Evolutionary conservation across 495 filamentous ascomycete genomes (phyloP), one percentile per base, ranked within the genome.

Genomic region (Xylaria longipes): DNA sequence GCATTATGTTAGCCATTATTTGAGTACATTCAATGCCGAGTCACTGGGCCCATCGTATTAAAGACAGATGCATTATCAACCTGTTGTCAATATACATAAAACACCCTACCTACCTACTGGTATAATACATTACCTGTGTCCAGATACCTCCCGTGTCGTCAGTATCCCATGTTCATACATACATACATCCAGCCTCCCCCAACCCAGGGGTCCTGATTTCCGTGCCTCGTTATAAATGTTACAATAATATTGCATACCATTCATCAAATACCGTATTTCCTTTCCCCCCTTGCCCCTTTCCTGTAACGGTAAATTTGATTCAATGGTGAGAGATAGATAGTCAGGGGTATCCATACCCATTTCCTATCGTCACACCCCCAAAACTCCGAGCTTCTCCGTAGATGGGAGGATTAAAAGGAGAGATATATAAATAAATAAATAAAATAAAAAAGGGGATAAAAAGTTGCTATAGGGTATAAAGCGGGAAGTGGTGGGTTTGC

Each of bases 401-500:
- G n/a, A 8, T n/a, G 20, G 11, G 20, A 14, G n/a, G n/a, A 22
- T 43, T 63, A 63, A 43, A 63, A 65, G 45, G 43, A 65, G 31
- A 65, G 14, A 65, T 50, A 65, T 33, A n/a, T 54, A 9, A 65
- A 6, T 22, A 50, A 37, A 69, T 8, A 45, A 14, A 8, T 20
- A 3, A 22, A 3, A 37, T 31, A 8, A 56, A 66, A 27, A 54
- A n/a, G n/a, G 37, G 46, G 8, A 48, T 37, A 61, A 25, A 60
- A 69, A 46, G n/a, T 69, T 61, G 57, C 57, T 69, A 62, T 52
- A 58, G 56, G 57, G 57, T 69, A 69, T 69, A 62, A 69, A 63
- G 68, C 68, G 68, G 56, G 27, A 17, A 27, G 27, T 56, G 52
- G 52, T 29, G 6, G 52, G 27, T 14, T 14, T 7, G 4, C 14